Evolutionary conservation across 2,329 filamentous ascomycete species (phyloP).

Genomic region (Cladosporium sp.): DNA sequence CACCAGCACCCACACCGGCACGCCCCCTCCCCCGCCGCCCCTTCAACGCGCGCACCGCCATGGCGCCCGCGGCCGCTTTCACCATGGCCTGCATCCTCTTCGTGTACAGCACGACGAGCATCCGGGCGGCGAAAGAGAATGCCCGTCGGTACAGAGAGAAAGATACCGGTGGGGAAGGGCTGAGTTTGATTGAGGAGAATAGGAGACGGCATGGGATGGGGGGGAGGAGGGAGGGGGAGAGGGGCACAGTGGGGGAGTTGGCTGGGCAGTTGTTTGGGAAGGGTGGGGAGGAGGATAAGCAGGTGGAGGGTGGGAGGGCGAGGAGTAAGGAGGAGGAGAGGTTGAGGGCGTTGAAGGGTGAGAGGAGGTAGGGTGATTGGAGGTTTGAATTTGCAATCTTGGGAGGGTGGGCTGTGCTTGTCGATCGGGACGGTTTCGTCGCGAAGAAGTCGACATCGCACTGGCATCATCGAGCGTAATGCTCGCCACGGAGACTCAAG

Average conservation of each 20-base stretch:
- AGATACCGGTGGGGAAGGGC: conserved; percentile 52
- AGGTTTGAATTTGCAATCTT: too few species aligned
- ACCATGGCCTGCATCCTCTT: conserved; percentile 59
- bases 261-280: conserved; percentile 20
- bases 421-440: too few species aligned
- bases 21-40: conserved; percentile 23
- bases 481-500: too few species aligned
- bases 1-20: conserved; percentile 30
- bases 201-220: conserved; percentile 49
- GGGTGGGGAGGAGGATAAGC: conserved; percentile 15
- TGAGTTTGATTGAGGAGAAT: conserved; percentile 50
- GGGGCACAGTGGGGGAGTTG: conserved; percentile 31
- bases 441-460: too few species aligned
- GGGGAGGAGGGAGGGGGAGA: conserved; percentile 38
- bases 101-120: conserved; percentile 61
- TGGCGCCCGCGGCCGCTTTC: conserved; percentile 59
- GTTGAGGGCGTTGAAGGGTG: conserved; percentile 36
- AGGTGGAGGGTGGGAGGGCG: conserved; percentile 26
- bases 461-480: too few species aligned
- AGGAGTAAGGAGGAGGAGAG: conserved; percentile 36
- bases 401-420: too few species aligned
- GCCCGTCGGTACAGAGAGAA: conserved; percentile 56
- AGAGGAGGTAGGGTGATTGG: neutral
- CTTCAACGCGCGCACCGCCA: conserved; percentile 42
- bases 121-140: conserved; percentile 62